Conservation (phyloP, 2,329 filamentous ascomycete species). For the Ceratocystiopsis minuta region DNA sequence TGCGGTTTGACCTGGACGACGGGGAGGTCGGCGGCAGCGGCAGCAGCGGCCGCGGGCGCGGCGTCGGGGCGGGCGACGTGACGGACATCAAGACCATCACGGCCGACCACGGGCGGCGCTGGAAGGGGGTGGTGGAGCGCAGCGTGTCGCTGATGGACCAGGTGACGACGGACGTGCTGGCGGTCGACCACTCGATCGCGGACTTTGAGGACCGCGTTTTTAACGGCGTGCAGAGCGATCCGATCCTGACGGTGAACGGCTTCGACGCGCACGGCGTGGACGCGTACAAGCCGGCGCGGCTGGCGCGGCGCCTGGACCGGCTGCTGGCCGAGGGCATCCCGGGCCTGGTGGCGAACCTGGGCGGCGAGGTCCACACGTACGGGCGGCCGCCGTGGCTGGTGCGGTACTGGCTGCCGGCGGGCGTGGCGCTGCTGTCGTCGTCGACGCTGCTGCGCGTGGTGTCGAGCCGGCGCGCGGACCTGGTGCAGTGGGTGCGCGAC, state of each 20-base stretch:
- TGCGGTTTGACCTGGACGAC: conserved; percentile 42
- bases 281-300: conserved; percentile 34
- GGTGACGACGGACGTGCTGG: conserved; percentile 54
- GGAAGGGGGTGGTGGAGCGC: conserved; percentile 58
- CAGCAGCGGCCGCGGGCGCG: too few species aligned
- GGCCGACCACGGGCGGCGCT: conserved; percentile 26
- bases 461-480: conserved; percentile 55
- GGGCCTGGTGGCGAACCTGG: conserved; percentile 41
- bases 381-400: conserved; percentile 59
- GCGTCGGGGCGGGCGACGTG: too few species aligned
- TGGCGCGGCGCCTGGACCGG: conserved; percentile 48
- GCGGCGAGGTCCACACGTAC: conserved; percentile 38
- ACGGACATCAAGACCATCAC: conserved; percentile 21
- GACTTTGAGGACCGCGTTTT: conserved; percentile 52
- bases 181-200: conserved; percentile 40
- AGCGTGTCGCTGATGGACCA: conserved; percentile 77
- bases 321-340: conserved; percentile 55
- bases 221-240: conserved; percentile 41
- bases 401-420: conserved; percentile 75
- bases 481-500: conserved; percentile 63
- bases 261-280: conserved; percentile 33
- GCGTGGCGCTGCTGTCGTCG: conserved; percentile 57
- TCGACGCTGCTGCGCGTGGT: conserved; percentile 72
- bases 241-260: conserved; percentile 34
- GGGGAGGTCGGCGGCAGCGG: conserved; percentile 10